Base-by-base conservation (phyloP, 2,329 filamentous ascomycete species). In the Neopestalotiopsis rosae region DNA sequence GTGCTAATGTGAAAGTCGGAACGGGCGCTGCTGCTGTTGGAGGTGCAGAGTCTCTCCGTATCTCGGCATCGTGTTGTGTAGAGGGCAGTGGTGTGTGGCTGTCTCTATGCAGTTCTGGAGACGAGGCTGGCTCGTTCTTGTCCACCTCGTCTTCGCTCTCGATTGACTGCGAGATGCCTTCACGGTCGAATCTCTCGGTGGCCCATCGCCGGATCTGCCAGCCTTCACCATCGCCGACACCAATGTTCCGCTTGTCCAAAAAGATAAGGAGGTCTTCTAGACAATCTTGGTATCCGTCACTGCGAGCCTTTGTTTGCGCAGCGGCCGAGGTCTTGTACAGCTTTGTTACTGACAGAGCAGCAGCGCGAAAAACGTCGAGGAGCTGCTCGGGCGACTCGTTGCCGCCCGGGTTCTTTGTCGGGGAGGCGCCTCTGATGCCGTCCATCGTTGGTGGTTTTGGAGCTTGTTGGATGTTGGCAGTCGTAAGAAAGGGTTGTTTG, bases 301-400 rank as follows among this genome's bases (percentile, higher is more conserved):
- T 83, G 64, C 93, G 90, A 61, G 94, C 90, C 75, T 91, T 91
- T 64, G 91, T 87, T 78, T 96, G 91, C 63, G 93, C 92, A 40
- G 90, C 86, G 13, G 93, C 92, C 3, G 95, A 95, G 52, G 91
- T 95, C 82, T 97, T 98, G 84, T 98, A 98, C 14, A 99, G 90
- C 77, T 97, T 97, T 62, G 96, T 98, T 67, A 98, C 95, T 5
- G 94, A 97, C 42, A 98, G 87, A 24, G 96, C 96, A 42, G 96
- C 96, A 17, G 92, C 90, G 80, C 94, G 96, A 87, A 99, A 99
- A 69, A 94, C 91, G 74, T 95, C 91, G 69, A 98, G 89, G 62
- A 98, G 89, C 77, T 90, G 87, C 76, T 91, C 89, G 20, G 88
- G 86, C 20, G 84, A 82, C 61, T 85, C 84, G 72, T 73, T 69